Evolutionary conservation across 305 asterid species (phyloP).

Genomic region (Ruellia speciosa): DNA sequence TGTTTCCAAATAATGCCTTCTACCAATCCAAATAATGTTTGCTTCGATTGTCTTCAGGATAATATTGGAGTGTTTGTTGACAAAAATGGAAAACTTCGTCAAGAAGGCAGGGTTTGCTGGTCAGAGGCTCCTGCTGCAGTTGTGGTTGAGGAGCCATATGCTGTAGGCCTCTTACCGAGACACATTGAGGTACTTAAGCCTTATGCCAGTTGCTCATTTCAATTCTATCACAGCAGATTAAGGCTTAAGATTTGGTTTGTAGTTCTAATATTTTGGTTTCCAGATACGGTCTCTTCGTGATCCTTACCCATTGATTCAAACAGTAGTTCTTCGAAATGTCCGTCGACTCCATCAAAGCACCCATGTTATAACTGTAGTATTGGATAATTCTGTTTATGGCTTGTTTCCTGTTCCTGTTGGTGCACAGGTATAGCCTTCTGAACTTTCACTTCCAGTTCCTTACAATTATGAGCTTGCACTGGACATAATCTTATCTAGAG

Average conservation of each 20-base stretch:
- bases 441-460: constrained; percentile 8
- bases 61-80: constrained; percentile 95
- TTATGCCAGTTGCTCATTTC: neutral
- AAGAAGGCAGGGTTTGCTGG: constrained; percentile 97
- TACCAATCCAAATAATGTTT: neutral
- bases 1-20: neutral
- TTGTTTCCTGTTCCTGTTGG: constrained; percentile 96
- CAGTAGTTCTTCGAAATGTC: constrained; percentile 84
- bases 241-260: constrained; percentile 18
- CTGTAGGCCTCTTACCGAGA: constrained; percentile 81
- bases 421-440: constrained; percentile 65
- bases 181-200: constrained; percentile 72
- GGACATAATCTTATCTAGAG: constrained; percentile 1
- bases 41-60: constrained; percentile 45
- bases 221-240: constrained; percentile 3
- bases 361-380: constrained; percentile 58
- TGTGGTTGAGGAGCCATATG: constrained; percentile 78
- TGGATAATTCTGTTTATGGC: constrained; percentile 78
- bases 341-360: constrained; percentile 66
- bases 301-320: constrained; percentile 91
- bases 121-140: constrained; percentile 89
- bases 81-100: constrained; percentile 96
- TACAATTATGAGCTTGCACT: constrained; percentile 6
- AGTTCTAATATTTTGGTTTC: constrained; percentile 27
- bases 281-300: constrained; percentile 90